These are phyloP conservation scores for Populus tremula DNA, from an alignment of 345 rosid genomes.

Conservation along the genomic window DNA sequence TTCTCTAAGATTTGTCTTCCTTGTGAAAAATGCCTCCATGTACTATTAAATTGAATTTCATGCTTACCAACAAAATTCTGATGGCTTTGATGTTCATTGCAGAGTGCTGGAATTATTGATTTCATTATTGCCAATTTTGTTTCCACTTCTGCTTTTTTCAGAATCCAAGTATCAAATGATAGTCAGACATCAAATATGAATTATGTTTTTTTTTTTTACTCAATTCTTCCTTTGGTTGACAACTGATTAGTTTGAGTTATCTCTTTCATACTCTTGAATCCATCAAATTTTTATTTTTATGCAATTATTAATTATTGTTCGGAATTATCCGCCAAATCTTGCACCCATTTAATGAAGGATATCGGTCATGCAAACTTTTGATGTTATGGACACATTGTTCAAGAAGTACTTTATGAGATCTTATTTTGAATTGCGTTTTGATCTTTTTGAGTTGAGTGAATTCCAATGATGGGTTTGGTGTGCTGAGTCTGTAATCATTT, in stretches of 20 bases:
- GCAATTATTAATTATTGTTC: neutral
- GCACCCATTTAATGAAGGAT: neutral
- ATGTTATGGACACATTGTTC: neutral
- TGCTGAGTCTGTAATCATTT: neutral
- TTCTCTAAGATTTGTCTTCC: neutral
- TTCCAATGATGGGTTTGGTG: neutral
- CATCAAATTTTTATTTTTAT: no score
- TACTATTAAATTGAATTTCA: no score
- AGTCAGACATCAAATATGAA: neutral
- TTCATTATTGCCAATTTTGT: neutral
- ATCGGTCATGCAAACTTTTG: neutral
- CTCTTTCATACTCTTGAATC: neutral
- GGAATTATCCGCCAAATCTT: neutral
- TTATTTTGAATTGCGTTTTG: neutral
- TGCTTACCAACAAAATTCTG: neutral
- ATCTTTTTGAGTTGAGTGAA: neutral
- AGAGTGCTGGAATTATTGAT: neutral
- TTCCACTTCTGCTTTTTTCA: neutral
- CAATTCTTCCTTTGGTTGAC: neutral
- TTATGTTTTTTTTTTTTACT: neutral
- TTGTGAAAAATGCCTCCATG: neutral
- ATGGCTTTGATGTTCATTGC: neutral
- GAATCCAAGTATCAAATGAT: neutral
- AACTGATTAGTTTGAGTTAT: neutral
- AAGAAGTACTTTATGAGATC: neutral